phyloP scores from a whole-genome alignment of 106 monocot genomes.

The Dioscorea alata region DNA sequence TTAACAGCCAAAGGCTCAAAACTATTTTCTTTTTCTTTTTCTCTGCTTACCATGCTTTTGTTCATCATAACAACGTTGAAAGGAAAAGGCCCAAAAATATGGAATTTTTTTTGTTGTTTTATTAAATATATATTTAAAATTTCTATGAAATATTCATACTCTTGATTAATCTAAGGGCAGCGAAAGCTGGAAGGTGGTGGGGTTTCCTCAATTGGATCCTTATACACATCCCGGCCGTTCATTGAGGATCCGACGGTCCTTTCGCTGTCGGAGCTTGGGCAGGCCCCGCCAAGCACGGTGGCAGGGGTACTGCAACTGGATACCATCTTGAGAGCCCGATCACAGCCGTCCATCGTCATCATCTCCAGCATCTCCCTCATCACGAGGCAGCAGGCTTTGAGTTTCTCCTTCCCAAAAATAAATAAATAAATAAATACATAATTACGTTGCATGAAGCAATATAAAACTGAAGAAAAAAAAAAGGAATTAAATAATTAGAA shows the following conservation, averaged over 20 bases:
- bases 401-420: constrained; percentile 19
- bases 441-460: not conserved
- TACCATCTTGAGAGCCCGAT: not conserved
- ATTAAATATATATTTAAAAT: not conserved
- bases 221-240: constrained; percentile 19
- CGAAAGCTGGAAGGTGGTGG: not conserved
- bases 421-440: not conserved
- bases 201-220: constrained; percentile 5
- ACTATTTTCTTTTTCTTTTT: not conserved
- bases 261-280: constrained; percentile 56
- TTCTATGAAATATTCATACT: not conserved
- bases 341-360: constrained; percentile 6
- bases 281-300: constrained; percentile 34
- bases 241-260: constrained; percentile 15
- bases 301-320: constrained; percentile 43
- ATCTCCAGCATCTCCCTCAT: constrained; percentile 14
- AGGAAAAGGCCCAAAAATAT: not conserved
- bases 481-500: not conserved
- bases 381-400: constrained; percentile 31
- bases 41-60: not conserved
- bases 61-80: not conserved
- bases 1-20: no score
- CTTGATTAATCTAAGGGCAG: not conserved
- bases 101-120: not conserved
- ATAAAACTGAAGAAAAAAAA: not conserved